Conservation (phyloP, 768 basidiomycete species). For the Cyclocybe aegerita region DNA sequence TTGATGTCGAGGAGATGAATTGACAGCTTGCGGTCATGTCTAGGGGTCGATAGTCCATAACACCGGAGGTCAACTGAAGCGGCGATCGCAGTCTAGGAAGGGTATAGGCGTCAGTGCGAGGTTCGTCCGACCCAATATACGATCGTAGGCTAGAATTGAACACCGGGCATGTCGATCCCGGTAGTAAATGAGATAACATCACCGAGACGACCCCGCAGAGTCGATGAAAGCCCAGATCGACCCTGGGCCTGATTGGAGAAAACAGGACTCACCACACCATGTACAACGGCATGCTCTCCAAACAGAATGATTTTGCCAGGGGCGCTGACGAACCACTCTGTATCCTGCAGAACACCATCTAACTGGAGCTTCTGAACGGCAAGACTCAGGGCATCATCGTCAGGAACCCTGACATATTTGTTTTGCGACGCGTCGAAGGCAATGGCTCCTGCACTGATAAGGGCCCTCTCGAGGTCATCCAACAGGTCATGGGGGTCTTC, state of each 20-base stretch:
- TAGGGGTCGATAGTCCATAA: constrained; percentile 80
- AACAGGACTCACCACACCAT: constrained; percentile 78
- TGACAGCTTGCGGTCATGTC: constrained; percentile 69
- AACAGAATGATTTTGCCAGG: constrained; percentile 98
- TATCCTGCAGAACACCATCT: constrained; percentile 19
- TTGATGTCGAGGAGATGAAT: constrained; percentile 80
- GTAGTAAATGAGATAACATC: constrained; percentile 9
- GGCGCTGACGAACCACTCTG: constrained; percentile 87
- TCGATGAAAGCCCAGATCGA: constrained; percentile 8
- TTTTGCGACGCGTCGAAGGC: constrained; percentile 53
- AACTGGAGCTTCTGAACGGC: constrained; percentile 71
- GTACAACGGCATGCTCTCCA: constrained; percentile 98
- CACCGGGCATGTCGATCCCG: constrained; percentile 25
- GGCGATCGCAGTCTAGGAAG: constrained; percentile 81
- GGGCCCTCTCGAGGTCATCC: constrained; percentile 91
- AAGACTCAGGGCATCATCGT: constrained; percentile 43
- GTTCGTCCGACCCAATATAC: constrained; percentile 4
- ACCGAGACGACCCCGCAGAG: not conserved
- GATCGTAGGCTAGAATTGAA: constrained; percentile 9
- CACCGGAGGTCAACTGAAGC: constrained; percentile 95
- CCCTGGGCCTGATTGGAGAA: constrained; percentile 18
- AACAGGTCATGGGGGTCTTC: constrained; percentile 92
- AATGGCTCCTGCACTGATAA: constrained; percentile 91
- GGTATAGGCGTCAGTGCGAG: constrained; percentile 8
- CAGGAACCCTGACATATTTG: constrained; percentile 41